phyloP scores from a whole-genome alignment of 306 rosid species.

The Lablab purpureus region DNA sequence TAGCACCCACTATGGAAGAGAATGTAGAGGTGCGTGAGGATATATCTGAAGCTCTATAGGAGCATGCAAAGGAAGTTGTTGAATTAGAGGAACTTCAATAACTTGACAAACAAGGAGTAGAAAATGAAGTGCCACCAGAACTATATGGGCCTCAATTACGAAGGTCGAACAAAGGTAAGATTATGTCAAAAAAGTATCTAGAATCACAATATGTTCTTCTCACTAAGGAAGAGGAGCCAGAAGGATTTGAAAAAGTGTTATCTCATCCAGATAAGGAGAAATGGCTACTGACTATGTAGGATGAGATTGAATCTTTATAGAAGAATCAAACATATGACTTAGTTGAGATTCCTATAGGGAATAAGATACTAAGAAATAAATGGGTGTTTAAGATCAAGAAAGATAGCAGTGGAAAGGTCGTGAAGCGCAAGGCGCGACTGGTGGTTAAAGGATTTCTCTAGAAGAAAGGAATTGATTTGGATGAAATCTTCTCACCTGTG shows the following conservation, averaged over 20 bases:
- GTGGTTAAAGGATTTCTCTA: neutral
- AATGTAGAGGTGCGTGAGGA: neutral
- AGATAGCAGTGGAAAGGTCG: neutral
- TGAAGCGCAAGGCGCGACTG: neutral
- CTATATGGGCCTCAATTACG: neutral
- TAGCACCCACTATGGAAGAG: neutral
- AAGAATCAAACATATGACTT: neutral
- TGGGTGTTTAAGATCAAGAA: neutral
- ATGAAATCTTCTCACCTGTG: neutral
- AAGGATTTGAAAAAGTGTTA: neutral
- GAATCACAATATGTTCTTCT: neutral
- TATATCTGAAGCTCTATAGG: no score
- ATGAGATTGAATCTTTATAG: neutral
- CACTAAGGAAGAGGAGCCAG: neutral
- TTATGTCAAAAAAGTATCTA: no score
- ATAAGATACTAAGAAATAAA: no score
- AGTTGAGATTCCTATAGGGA: neutral
- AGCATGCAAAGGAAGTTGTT: neutral
- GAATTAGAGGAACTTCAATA: neutral
- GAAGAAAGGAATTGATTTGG: neutral
- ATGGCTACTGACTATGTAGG: neutral
- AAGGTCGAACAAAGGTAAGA: neutral
- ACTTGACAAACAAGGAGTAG: neutral
- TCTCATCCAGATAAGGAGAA: neutral
- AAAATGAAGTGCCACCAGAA: neutral